phyloP scores from a whole-genome alignment of 495 filamentous ascomycete genomes.

The Rhizodiscina lignyota region DNA sequence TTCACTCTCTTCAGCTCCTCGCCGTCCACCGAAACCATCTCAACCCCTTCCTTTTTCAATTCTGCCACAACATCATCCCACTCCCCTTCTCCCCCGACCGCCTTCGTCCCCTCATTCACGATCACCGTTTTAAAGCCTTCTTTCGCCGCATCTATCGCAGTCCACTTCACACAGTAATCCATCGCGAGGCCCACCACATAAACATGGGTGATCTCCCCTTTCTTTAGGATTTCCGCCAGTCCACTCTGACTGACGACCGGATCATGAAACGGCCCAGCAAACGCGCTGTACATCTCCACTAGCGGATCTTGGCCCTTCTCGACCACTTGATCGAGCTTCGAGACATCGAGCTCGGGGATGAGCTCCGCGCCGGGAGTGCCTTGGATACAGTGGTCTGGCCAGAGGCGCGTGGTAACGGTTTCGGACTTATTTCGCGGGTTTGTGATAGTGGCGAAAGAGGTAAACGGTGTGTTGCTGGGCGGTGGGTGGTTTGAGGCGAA shows the following conservation, averaged over 20 bases:
- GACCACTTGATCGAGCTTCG: constrained; percentile 43
- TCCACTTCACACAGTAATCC: constrained; percentile 78
- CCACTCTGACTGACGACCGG: constrained; percentile 29
- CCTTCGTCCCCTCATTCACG: constrained; percentile 58
- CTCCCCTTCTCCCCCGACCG: constrained; percentile 40
- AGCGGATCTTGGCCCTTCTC: constrained; percentile 58
- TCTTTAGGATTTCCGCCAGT: constrained; percentile 38
- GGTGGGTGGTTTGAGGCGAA: constrained; percentile 66
- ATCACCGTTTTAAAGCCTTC: constrained; percentile 66
- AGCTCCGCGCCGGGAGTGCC: constrained; percentile 56
- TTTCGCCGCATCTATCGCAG: constrained; percentile 56
- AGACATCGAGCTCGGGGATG: constrained; percentile 51
- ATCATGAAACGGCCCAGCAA: constrained; percentile 56
- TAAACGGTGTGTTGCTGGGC: constrained; percentile 50
- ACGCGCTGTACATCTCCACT: constrained; percentile 86
- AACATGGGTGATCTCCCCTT: constrained; percentile 49
- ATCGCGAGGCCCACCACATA: constrained; percentile 74
- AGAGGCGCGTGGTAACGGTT: constrained; percentile 51
- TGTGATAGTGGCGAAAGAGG: constrained; percentile 38
- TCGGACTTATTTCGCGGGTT: constrained; percentile 48
- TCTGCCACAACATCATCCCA: constrained; percentile 43
- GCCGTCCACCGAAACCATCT: no score
- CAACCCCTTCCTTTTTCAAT: constrained; percentile 36
- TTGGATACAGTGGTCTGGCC: constrained; percentile 83
- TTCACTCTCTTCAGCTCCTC: no score